These are phyloP conservation scores for Sonneratia caseolaris DNA, from an alignment of 345 rosid genomes.

Conservation along the genomic window DNA sequence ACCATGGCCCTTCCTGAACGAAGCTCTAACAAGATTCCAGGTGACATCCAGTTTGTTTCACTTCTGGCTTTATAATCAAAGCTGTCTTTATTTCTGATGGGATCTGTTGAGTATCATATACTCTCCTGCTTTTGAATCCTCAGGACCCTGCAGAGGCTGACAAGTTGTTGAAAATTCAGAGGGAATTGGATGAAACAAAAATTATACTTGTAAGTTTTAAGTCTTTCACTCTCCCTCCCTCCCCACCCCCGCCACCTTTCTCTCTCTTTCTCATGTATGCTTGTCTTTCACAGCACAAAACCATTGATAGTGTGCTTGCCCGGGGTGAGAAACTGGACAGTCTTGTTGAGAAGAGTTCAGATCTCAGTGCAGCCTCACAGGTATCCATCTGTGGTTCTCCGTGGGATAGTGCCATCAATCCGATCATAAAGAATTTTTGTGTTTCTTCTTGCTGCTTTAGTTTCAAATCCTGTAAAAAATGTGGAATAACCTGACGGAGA, in stretches of 20 bases:
- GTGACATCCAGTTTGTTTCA: constrained; percentile 16
- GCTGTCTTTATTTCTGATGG: neutral
- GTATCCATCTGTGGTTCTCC: constrained; percentile 19
- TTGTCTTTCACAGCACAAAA: constrained; percentile 64
- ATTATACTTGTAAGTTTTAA: constrained; percentile 76
- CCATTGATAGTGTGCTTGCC: constrained; percentile 93
- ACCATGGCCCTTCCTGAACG: constrained; percentile 75
- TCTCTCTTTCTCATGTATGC: neutral
- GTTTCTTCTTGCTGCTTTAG: too few relatives aligned
- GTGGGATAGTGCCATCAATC: neutral
- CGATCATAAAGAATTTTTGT: too few relatives aligned
- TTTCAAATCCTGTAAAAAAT: neutral
- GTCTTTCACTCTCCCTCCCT: neutral
- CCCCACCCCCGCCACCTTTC: neutral
- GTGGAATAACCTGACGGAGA: neutral
- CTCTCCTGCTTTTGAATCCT: constrained; percentile 9
- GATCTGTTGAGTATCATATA: neutral
- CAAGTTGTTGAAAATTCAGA: constrained; percentile 88
- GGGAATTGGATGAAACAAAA: constrained; percentile 97
- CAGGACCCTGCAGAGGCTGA: constrained; percentile 99
- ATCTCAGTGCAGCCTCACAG: constrained; percentile 95
- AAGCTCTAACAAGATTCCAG: constrained; percentile 78
- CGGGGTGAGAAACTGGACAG: constrained; percentile 97
- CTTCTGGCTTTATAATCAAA: neutral
- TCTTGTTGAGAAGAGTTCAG: constrained; percentile 96